phyloP scores from a whole-genome alignment of 1,139 yeast species.

The Suhomyces choctaworum region DNA sequence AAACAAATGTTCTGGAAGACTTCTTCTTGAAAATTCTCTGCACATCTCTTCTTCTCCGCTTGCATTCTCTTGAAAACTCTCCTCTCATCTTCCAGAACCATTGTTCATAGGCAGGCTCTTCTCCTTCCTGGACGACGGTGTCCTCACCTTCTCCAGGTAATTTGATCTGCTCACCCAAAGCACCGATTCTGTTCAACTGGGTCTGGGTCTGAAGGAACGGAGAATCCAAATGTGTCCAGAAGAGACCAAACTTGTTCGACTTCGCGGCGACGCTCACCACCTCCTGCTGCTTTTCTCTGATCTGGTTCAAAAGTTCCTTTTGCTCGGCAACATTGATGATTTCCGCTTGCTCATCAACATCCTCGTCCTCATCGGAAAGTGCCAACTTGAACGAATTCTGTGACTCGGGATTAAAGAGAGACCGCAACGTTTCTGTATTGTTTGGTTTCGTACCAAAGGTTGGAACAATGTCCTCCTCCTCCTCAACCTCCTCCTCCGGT shows the following conservation, averaged over 20 bases:
- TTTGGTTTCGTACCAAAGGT: slow-evolving; percentile 44
- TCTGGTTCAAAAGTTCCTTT: slow-evolving; percentile 30
- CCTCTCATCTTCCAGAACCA: slow-evolving; percentile 87
- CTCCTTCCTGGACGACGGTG: slow-evolving; percentile 34
- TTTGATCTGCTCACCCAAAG: slow-evolving; percentile 23
- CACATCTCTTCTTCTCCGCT: slow-evolving; percentile 74
- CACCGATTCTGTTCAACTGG: slow-evolving; percentile 63
- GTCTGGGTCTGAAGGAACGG: slow-evolving; percentile 86
- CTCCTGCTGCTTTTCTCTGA: slow-evolving; percentile 33
- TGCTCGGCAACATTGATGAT: slow-evolving; percentile 24
- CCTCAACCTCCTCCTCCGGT: slow-evolving; percentile 8
- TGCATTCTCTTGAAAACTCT: slow-evolving; percentile 73
- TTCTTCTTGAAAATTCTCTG: slow-evolving; percentile 57
- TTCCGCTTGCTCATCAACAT: slow-evolving; percentile 29
- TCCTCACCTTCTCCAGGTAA: slow-evolving; percentile 41
- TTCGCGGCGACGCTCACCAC: slow-evolving; percentile 20
- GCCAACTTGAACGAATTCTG: slow-evolving; percentile 30
- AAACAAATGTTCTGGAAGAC: slow-evolving; percentile 8
- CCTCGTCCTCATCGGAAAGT: slow-evolving; percentile 38
- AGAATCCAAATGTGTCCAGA: slow-evolving; percentile 80
- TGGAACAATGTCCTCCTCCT: slow-evolving; percentile 49
- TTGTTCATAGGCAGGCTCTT: slow-evolving; percentile 60
- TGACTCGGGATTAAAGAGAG: slow-evolving; percentile 55
- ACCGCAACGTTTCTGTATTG: slow-evolving; percentile 61
- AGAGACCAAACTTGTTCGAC: slow-evolving; percentile 50